Evolutionary conservation across 2,329 filamentous ascomycete genomes (phyloP), one percentile per base, ranked within the genome.

Genomic region (Aspergillus neoniger): DNA sequence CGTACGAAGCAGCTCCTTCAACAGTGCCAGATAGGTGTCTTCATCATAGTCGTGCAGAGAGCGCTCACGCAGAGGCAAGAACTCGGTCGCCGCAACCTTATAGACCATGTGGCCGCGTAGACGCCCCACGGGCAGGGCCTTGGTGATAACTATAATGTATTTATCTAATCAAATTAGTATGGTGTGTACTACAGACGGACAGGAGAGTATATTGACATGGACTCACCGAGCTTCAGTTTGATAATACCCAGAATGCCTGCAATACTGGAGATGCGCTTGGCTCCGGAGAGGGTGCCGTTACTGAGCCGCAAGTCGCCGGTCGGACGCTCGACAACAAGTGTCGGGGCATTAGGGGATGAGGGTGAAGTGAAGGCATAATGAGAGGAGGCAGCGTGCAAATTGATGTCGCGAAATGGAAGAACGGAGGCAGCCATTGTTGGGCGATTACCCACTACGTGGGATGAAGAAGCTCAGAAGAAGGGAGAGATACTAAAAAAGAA

Each of bases 311-410:
- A 80, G 77, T 98, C 93, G 63, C 95, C 95, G 14, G 92, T 95
- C 9, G 95, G 95, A 57, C 95, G 87, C 72, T 98, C 95, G 66
- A 99, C 86, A 14, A 96, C 87, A 55, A 99, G 84, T 9, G 92
- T 91, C 14, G 91, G 92, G 28, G 93, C 90, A 78, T 93, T 88
- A 63, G 93, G 92, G 3, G 92, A 94, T 0, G 95, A 98, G 28
- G 95, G 95, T 28, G 95, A 99, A 41, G 91, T 93, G 79, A 99
- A 99, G 70, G 92, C 91, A 83, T 99, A 99, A 74, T 95, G 90
- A 70, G 94, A 91, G 70, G 91, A 84, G 55, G 94, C 92, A 67
- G 92, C 91, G 78, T 96, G 92, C 76, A 99, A 88, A 77, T 98
- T 99, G 82, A 98, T 96, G 82, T 99, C 95, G 74, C 94, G 87